These are phyloP conservation scores for Leccinum cinnamomeum DNA, from an alignment of 1,284 basidiomycete genomes.

Conservation along the genomic window DNA sequence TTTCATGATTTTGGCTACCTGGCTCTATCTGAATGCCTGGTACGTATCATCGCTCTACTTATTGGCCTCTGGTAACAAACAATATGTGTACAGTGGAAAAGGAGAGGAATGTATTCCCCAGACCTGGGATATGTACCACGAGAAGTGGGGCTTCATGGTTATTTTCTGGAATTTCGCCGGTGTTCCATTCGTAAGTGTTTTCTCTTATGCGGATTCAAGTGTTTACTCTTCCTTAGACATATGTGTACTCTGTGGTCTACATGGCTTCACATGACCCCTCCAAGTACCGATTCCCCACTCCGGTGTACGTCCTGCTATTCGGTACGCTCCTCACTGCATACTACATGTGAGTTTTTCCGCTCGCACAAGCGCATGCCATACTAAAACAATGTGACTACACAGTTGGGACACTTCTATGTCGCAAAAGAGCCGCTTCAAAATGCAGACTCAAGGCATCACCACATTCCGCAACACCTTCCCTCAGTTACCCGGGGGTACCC, in stretches of 20 bases:
- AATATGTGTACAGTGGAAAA: slow-evolving; percentile 52
- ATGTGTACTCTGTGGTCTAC: slow-evolving; percentile 96
- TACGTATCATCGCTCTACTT: slow-evolving; percentile 32
- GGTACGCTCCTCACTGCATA: slow-evolving; percentile 81
- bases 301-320: slow-evolving; percentile 71
- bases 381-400: slow-evolving; percentile 16
- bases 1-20: slow-evolving; percentile 95
- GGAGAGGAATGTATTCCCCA: slow-evolving; percentile 98
- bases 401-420: slow-evolving; percentile 96
- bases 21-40: slow-evolving; percentile 97
- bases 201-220: not conserved
- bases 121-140: slow-evolving; percentile 99
- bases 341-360: slow-evolving; percentile 57
- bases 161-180: slow-evolving; percentile 99
- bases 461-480: slow-evolving; percentile 92
- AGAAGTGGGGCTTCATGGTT: slow-evolving; percentile 96
- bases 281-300: slow-evolving; percentile 84
- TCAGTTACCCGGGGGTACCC: slow-evolving; percentile 84
- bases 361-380: slow-evolving; percentile 11
- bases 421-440: slow-evolving; percentile 97
- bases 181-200: slow-evolving; percentile 68
- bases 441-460: slow-evolving; percentile 91
- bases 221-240: slow-evolving; percentile 61
- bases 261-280: slow-evolving; percentile 94
- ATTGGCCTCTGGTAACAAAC: not conserved